Percentiles rank a stretch among this genome's conserved stretches.
These are phyloP conservation scores for Hysterangium stoloniferum DNA, from an alignment of 768 basidiomycete genomes.

Conservation along the genomic window DNA sequence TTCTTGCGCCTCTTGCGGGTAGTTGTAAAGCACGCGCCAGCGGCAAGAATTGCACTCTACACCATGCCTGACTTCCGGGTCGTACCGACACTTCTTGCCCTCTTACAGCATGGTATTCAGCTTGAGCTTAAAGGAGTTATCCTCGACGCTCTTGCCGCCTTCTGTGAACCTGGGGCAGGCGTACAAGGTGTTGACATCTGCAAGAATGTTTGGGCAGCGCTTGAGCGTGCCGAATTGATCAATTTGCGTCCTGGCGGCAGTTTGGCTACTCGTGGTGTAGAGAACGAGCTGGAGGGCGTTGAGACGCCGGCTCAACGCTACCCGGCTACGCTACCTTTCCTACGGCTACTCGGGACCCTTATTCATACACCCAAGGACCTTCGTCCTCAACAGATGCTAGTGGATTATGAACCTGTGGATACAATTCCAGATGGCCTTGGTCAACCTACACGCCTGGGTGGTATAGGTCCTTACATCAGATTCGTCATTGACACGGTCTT, in stretches of 20 bases:
- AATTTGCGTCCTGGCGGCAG: constrained; percentile 56
- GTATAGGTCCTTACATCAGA: constrained; percentile 72
- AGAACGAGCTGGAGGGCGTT: constrained; percentile 82
- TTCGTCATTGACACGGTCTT: constrained; percentile 91
- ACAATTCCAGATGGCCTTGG: constrained; percentile 78
- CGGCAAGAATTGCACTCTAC: constrained; percentile 71
- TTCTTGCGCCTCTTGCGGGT: constrained; percentile 76
- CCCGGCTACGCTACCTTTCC: constrained; percentile 84
- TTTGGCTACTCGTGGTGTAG: constrained; percentile 65
- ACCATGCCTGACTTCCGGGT: constrained; percentile 75
- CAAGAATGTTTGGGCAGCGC: constrained; percentile 70
- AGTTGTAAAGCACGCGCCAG: constrained; percentile 65
- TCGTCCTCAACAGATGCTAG: constrained; percentile 48
- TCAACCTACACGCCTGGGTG: constrained; percentile 70
- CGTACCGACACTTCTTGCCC: constrained; percentile 67
- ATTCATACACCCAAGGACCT: constrained; percentile 77
- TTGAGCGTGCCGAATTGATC: constrained; percentile 73
- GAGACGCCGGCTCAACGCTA: constrained; percentile 74
- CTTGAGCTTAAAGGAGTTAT: constrained; percentile 86
- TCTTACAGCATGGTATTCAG: constrained; percentile 75
- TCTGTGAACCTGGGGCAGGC: constrained; percentile 77
- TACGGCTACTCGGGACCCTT: constrained; percentile 73
- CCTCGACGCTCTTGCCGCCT: constrained; percentile 73
- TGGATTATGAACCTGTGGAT: constrained; percentile 53
- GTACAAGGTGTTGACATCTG: constrained; percentile 69